A percentile compares a stretch with the other conserved stretches of the same genome.
Conservation (phyloP, 2,329 filamentous ascomycete genomes). For the Cladosporium sp. region DNA sequence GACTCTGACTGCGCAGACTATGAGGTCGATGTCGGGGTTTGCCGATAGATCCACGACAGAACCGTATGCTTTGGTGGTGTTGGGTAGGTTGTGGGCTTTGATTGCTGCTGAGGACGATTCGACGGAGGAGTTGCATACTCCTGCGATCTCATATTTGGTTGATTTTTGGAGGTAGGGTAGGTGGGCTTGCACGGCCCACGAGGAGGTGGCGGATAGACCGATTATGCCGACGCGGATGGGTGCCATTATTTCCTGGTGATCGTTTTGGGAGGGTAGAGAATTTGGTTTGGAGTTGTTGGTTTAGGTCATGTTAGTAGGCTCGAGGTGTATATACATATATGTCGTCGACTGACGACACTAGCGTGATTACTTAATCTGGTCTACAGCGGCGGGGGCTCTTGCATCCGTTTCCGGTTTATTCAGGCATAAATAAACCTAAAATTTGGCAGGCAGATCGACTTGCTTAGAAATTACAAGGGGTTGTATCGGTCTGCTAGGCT, state of each 20-base stretch:
- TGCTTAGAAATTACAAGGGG: neutral
- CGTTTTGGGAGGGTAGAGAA: neutral
- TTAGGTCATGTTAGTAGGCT: neutral
- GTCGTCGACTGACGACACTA: neutral
- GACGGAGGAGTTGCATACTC: conserved; percentile 51
- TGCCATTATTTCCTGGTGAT: conserved; percentile 39
- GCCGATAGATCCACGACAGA: conserved; percentile 45
- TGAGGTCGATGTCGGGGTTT: conserved; percentile 50
- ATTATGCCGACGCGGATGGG: conserved; percentile 59
- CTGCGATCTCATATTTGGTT: conserved; percentile 49
- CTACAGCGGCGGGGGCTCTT: neutral
- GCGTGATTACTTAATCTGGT: neutral
- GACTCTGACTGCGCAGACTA: conserved; percentile 49
- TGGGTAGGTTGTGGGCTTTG: conserved; percentile 39
- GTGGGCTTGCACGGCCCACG: conserved; percentile 59
- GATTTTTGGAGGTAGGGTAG: conserved; percentile 60
- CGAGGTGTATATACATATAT: neutral
- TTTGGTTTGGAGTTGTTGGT: neutral
- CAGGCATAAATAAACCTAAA: neutral
- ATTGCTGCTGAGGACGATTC: conserved; percentile 47
- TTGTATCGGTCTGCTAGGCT: neutral
- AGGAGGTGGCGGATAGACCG: conserved; percentile 57
- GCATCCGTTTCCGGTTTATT: neutral
- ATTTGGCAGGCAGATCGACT: neutral
- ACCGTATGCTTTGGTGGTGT: conserved; percentile 46